A percentile compares a stretch with the other conserved stretches of the same genome.
phyloP scores from a whole-genome alignment of 441 rosid genomes.

The Eruca vesicaria region DNA sequence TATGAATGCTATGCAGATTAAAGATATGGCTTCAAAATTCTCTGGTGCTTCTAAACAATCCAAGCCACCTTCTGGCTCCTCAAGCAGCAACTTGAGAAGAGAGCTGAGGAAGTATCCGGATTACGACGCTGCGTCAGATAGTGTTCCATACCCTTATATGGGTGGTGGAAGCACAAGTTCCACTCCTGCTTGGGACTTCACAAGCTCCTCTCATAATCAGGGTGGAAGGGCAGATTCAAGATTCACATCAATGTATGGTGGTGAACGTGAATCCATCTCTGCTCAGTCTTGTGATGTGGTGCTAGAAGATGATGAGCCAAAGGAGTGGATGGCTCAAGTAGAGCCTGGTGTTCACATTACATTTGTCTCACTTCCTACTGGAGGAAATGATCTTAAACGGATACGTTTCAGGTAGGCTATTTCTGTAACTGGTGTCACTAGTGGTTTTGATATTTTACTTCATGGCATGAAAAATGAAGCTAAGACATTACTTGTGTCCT shows the following conservation, averaged over 20 bases:
- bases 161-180: conserved; percentile 56
- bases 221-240: conserved; percentile 54
- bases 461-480: background rate
- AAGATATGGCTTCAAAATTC: conserved; percentile 90
- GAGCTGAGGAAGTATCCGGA: conserved; percentile 67
- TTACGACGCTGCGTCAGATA: conserved; percentile 75
- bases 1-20: conserved; percentile 58
- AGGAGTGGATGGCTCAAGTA: conserved; percentile 99
- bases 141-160: conserved; percentile 67
- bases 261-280: conserved; percentile 61
- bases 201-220: conserved; percentile 47
- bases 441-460: background rate
- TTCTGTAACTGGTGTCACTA: background rate
- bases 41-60: conserved; percentile 72
- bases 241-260: conserved; percentile 35
- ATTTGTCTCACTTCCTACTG: conserved; percentile 83
- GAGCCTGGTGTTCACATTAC: conserved; percentile 99
- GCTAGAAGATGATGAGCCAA: conserved; percentile 78
- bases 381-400: conserved; percentile 95
- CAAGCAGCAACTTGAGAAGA: conserved; percentile 59
- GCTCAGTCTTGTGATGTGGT: conserved; percentile 73
- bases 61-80: conserved; percentile 70
- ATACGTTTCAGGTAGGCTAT: conserved; percentile 77
- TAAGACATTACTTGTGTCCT: conserved; percentile 9
- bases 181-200: conserved; percentile 98